Evolutionary conservation across 1,139 yeast species (phyloP), one percentile per base, ranked within the genome.

Genomic region (Candida sojae): DNA sequence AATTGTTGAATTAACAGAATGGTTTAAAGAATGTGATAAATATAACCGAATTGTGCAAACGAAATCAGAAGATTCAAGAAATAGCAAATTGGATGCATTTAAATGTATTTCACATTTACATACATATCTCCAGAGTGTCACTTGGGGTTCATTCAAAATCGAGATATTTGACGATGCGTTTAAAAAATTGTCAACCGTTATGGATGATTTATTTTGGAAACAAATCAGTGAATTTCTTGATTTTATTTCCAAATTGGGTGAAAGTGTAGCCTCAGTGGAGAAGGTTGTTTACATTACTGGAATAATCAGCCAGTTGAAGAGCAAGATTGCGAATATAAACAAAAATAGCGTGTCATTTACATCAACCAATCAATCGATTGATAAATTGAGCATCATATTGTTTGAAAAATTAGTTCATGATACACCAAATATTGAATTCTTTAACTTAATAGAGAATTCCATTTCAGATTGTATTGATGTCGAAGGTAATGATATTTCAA

Each of bases 11-110:
- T 52, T 68, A 23, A 50, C 55, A 12, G 43, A 43, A 5, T 70
- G 74, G 74, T 67, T 68, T 45, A 50, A 59, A 12, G 53, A 45
- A 21, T 59, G 53, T 40, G 45, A 43, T 2, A 51, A 53, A n/a
- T 56, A 53, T 21, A 35, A 32, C 10, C 29, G 33, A 21, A 30
- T 51, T 21, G 44, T 40, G 7, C 12, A 23, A 3, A 5, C 21
- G 4, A 26, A 28, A n/a, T 10, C 42, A 6, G 43, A 47, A 10
- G 43, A 52, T n/a, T n/a, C 42, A 10, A 48, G 42, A 3, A 36
- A 34, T 12, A 46, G 42, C 17, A 53, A 48, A 33, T 45, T 51
- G 12, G 49, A 47, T 8, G 44, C 57, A 13, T 42, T 46, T 7
- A 55, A 52, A 37, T 53, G 59, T 43, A 46, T 62, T 42, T 34